Conservation (phyloP, 495 filamentous ascomycete species). For the Hypomontagnella monticulosa region DNA sequence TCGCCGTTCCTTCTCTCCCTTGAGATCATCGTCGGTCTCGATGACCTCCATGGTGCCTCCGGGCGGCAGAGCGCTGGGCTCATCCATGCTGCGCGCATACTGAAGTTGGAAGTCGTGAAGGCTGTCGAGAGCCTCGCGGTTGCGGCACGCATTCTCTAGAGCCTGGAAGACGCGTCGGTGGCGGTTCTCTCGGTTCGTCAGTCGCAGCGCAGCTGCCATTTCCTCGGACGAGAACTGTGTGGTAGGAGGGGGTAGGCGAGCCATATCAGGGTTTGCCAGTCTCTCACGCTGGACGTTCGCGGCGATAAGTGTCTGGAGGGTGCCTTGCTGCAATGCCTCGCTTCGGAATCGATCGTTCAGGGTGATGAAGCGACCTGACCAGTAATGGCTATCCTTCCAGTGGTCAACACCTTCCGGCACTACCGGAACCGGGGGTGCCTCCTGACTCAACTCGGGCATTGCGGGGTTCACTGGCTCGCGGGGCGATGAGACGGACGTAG, state of each 20-base stretch:
- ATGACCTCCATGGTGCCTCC: slow-evolving; percentile 47
- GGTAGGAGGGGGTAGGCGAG: not conserved
- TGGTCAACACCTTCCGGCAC: too few species aligned
- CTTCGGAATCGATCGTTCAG: slow-evolving; percentile 63
- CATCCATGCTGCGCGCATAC: slow-evolving; percentile 50
- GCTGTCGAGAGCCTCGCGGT: slow-evolving; percentile 58
- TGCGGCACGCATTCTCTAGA: slow-evolving; percentile 59
- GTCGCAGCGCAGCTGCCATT: slow-evolving; percentile 14
- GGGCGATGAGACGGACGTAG: too few species aligned
- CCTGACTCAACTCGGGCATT: too few species aligned
- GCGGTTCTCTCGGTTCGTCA: slow-evolving; percentile 54
- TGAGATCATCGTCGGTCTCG: slow-evolving; percentile 7
- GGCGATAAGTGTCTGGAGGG: slow-evolving; percentile 42
- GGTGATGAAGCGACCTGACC: slow-evolving; percentile 65
- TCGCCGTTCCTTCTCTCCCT: slow-evolving; percentile 7
- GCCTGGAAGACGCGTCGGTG: slow-evolving; percentile 58
- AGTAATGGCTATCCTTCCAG: slow-evolving; percentile 55
- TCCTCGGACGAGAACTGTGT: not conserved
- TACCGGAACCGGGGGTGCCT: too few species aligned
- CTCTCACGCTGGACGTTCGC: slow-evolving; percentile 36
- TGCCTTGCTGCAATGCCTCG: slow-evolving; percentile 50
- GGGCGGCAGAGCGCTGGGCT: slow-evolving; percentile 42
- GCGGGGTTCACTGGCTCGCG: too few species aligned
- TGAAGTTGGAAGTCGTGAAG: slow-evolving; percentile 56
- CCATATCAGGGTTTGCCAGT: too few species aligned